Evolutionary conservation across 2,329 filamentous ascomycete genomes (phyloP).

Genomic region (Lachnellula arida): DNA sequence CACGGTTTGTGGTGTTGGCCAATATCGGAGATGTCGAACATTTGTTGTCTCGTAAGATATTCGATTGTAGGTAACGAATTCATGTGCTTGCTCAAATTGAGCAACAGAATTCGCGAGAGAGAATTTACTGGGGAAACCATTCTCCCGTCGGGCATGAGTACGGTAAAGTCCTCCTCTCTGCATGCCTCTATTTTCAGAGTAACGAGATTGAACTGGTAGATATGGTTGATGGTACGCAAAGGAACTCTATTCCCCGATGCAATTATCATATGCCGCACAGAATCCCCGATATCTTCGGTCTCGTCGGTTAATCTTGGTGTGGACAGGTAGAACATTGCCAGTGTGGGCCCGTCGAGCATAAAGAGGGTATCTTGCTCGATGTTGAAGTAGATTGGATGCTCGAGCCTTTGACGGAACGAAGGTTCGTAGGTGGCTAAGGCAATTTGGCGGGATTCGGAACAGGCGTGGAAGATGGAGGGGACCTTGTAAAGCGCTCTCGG

Average conservation of each 20-base stretch:
- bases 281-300: neutral
- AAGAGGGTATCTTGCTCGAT: neutral
- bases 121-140: neutral
- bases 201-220: too few species aligned
- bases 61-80: neutral
- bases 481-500: neutral
- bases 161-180: too few species aligned
- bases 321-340: neutral
- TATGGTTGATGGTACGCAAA: too few species aligned
- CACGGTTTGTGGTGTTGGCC: neutral
- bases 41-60: neutral
- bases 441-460: neutral
- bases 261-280: neutral
- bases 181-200: too few species aligned
- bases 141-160: too few species aligned
- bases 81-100: neutral
- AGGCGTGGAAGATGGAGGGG: neutral
- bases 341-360: neutral
- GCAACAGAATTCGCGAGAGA: neutral
- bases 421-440: neutral
- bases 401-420: neutral
- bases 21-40: neutral
- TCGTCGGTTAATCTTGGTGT: neutral
- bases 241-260: too few species aligned
- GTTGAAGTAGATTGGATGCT: neutral